These are phyloP conservation scores for Lentinus brumalis DNA, from an alignment of 768 basidiomycete species.

Conservation along the genomic window DNA sequence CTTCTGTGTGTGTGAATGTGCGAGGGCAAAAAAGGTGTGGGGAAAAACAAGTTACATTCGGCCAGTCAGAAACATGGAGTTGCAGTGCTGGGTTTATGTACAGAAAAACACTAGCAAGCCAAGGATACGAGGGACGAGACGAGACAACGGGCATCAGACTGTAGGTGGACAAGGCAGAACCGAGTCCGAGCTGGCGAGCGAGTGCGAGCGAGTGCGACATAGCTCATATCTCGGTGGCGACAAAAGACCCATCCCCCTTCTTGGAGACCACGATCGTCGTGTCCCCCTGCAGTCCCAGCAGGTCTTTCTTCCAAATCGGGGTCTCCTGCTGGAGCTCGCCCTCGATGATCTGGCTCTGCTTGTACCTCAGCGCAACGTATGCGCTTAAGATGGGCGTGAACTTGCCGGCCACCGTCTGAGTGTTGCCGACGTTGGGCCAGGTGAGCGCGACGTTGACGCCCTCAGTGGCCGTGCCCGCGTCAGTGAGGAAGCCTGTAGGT, in stretches of 20 bases:
- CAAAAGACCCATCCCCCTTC: not conserved
- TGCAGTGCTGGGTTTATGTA: too few species aligned
- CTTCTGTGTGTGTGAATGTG: too few species aligned
- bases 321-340: not conserved
- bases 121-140: too few species aligned
- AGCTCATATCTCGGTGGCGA: not conserved
- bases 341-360: not conserved
- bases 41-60: too few species aligned
- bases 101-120: too few species aligned
- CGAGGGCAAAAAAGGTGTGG: too few species aligned
- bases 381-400: constrained; percentile 11
- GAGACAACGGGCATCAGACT: too few species aligned
- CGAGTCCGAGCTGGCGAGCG: too few species aligned
- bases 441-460: constrained; percentile 6
- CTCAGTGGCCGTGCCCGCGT: not conserved
- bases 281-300: not conserved
- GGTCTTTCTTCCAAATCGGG: constrained; percentile 6
- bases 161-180: too few species aligned
- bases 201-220: too few species aligned
- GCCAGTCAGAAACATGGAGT: too few species aligned
- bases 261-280: constrained; percentile 3
- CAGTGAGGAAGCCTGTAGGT: constrained; percentile 2
- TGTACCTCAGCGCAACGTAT: constrained; percentile 4
- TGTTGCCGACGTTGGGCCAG: constrained; percentile 1
- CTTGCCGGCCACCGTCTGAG: not conserved